Base-by-base conservation (phyloP, 2,329 filamentous ascomycete species). In the Dactylonectria estremocensis region DNA sequence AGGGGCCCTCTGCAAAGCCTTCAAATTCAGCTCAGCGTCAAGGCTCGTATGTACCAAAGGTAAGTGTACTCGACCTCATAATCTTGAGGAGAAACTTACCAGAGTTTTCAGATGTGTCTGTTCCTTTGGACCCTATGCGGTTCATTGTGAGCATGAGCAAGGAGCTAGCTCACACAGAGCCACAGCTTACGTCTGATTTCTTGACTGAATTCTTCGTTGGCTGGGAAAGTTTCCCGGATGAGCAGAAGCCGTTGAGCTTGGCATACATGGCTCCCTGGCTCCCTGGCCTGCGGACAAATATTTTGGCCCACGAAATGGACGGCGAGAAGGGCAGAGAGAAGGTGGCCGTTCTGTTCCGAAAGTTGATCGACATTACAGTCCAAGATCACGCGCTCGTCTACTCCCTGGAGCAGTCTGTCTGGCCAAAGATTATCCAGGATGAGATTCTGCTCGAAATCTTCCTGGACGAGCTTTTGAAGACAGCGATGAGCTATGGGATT, bases 191-290 rank as follows among this genome's bases (percentile, higher is more conserved):
- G 1, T 87, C 86, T 8, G 91, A 93, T 74, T 93, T 93, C 73
- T 75, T 93, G 45, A 92, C 90, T n/a, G 91, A 92, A 73, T 93
- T 93, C 75, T 92, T 93, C 66, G 89, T 92, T 24, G 89, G 90
- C 18, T 93, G 91, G 91, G 90, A 91, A 71, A 91, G 90, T 73
- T 90, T 92, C 72, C 86, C 89, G 1, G 88, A 91, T 37, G 88
- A 91, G 63, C 91, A 93, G 75, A 89, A 91, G 71, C 89, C 90
- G 1, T 77, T 92, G 24, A 91, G 90, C 71, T 82, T 93, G 33
- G 87, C 90, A 6, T 93, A 93, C 75, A 91, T 93, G 88, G 88
- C 90, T 6, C 91, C 91, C 2, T 93, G 91, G 91, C 82, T 93
- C 43, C 84, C 87, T 6, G 87, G 89, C 13, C 79, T 93, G 37